Evolutionary conservation across 805 yeast species (phyloP), one percentile per base, ranked within the genome.

Genomic region (Wickerhamiella musiphila): DNA sequence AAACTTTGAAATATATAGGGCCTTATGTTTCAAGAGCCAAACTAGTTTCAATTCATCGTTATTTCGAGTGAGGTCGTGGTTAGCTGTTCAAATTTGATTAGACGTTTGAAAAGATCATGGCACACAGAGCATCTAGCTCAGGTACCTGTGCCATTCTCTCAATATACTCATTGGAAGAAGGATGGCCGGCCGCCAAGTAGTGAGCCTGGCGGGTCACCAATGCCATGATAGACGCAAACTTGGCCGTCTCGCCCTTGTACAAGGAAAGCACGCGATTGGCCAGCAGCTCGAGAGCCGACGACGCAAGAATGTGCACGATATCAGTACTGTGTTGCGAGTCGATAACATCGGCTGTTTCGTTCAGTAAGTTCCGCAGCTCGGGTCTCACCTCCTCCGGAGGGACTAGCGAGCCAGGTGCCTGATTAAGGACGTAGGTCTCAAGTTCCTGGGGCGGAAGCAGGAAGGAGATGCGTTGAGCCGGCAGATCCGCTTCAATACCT

Each of bases 51-150:
- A n/a, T n/a, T n/a, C n/a, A n/a, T n/a, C n/a, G n/a, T n/a, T n/a
- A n/a, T n/a, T n/a, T n/a, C n/a, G n/a, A n/a, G n/a, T n/a, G n/a
- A n/a, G n/a, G n/a, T n/a, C n/a, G n/a, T n/a, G n/a, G n/a, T n/a
- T n/a, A n/a, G n/a, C n/a, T n/a, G n/a, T n/a, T n/a, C n/a, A n/a
- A n/a, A n/a, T n/a, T n/a, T n/a, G n/a, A n/a, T 24, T 34, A 41
- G 43, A 78, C 79, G 47, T 82, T 82, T 13, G 93, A 76, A 52
- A 84, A 84, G 6, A 84, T 84, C 42, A 82, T 66, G 4, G 95
- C 95, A 55, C 93, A 75, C 43, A 84, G 65, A 38, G 82, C 94
- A 42, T 79, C 92, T 35, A 84, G 63, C 40, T 73, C 82, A 12
- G 68, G 73, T 20, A 63, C 53, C 36, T 56, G 56, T 41, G 66